A percentile compares a stretch with the other conserved stretches of the same genome.
These are phyloP conservation scores for Starmerella asiatica DNA, from an alignment of 805 yeast species.

Conservation along the genomic window DNA sequence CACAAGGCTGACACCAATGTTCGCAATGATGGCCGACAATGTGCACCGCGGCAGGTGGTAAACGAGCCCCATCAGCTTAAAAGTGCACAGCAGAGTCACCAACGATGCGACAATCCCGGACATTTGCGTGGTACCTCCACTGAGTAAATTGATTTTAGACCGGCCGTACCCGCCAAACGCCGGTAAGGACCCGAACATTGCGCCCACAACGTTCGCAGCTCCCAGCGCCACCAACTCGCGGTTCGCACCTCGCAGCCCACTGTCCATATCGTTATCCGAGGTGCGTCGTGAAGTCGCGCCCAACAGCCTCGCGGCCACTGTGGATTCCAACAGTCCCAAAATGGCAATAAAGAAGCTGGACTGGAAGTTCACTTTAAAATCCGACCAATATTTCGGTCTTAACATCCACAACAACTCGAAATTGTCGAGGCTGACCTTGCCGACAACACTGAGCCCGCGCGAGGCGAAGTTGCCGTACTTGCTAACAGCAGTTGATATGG, in stretches of 20 bases:
- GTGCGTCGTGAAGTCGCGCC: constrained; percentile 28
- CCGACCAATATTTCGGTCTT: constrained; percentile 29
- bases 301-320: constrained; percentile 80
- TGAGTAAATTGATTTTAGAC: constrained; percentile 71
- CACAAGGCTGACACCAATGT: constrained; percentile 60
- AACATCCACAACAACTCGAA: constrained; percentile 49
- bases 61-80: constrained; percentile 46
- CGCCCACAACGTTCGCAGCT: constrained; percentile 48
- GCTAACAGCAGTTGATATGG: constrained; percentile 44
- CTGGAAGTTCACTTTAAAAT: constrained; percentile 44
- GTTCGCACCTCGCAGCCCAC: constrained; percentile 45
- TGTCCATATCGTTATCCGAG: constrained; percentile 18
- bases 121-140: constrained; percentile 76
- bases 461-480: constrained; percentile 26
- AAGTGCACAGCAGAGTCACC: constrained; percentile 52
- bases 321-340: constrained; percentile 82
- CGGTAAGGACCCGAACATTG: constrained; percentile 53
- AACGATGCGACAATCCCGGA: constrained; percentile 78
- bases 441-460: constrained; percentile 45
- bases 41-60: constrained; percentile 68
- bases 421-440: constrained; percentile 43
- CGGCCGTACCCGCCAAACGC: constrained; percentile 95
- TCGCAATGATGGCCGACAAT: constrained; percentile 63
- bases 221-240: constrained; percentile 89
- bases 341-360: constrained; percentile 68